phyloP scores from a whole-genome alignment of 768 basidiomycete species.

The Boletus coccyginus region DNA sequence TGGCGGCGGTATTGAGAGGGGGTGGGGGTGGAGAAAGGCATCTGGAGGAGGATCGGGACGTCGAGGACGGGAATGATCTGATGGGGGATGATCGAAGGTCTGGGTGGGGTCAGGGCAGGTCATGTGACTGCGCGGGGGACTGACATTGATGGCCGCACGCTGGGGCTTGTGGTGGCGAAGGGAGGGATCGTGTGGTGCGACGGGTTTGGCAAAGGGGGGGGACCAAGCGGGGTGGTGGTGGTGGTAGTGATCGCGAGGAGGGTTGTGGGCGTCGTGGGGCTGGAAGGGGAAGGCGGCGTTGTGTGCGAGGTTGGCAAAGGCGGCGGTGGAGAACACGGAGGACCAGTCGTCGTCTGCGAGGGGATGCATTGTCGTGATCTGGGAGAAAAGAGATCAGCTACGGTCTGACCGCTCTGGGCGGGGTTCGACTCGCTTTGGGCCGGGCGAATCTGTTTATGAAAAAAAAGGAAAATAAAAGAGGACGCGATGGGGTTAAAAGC shows the following conservation, averaged over 20 bases:
- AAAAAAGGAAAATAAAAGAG: background rate
- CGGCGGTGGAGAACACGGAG: conserved; percentile 53
- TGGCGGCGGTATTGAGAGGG: conserved; percentile 18
- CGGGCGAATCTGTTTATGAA: conserved; percentile 5
- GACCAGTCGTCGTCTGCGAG: conserved; percentile 46
- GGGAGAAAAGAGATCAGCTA: conserved; percentile 3
- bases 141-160: conserved; percentile 15
- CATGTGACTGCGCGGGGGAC: background rate
- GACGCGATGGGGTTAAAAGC: background rate
- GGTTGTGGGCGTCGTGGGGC: conserved; percentile 30
- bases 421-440: conserved; percentile 9
- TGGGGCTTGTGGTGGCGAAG: conserved; percentile 16
- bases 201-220: conserved; percentile 25
- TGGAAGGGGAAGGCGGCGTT: conserved; percentile 50
- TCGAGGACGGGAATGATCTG: conserved; percentile 12
- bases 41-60: conserved; percentile 11
- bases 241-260: conserved; percentile 17
- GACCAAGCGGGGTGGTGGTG: conserved; percentile 30
- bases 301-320: conserved; percentile 60
- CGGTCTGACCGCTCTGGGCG: too few relatives aligned
- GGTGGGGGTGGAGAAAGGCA: conserved; percentile 13
- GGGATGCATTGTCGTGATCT: conserved; percentile 26
- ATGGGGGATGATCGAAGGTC: conserved; percentile 19
- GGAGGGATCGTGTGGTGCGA: conserved; percentile 18
- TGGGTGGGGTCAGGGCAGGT: conserved; percentile 10